phyloP scores from a whole-genome alignment of 176 grass and related monocot genomes.

The Musa itinerans region DNA sequence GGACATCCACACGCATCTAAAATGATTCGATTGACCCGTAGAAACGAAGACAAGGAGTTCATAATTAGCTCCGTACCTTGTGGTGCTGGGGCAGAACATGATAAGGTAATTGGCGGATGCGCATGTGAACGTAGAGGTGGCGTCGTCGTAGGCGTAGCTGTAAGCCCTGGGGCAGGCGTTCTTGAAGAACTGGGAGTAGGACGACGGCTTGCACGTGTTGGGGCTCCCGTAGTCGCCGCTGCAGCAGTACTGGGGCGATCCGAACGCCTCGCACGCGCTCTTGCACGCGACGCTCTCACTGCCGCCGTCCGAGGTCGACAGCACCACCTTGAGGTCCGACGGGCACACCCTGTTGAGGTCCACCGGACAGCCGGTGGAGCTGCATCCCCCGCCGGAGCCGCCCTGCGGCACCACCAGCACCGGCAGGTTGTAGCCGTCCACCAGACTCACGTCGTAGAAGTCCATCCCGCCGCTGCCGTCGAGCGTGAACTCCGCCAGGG shows the following conservation, averaged over 20 bases:
- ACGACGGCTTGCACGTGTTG: constrained; percentile 64
- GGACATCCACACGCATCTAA: background rate
- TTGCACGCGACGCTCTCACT: constrained; percentile 58
- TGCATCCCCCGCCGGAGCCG: constrained; percentile 35
- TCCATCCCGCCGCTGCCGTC: constrained; percentile 63
- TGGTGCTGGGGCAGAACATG: constrained; percentile 82
- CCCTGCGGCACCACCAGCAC: constrained; percentile 64
- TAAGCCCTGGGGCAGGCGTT: constrained; percentile 75
- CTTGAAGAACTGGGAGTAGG: constrained; percentile 95
- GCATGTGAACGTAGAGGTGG: constrained; percentile 85
- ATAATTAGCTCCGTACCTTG: constrained; percentile 32
- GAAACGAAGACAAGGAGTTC: too few species aligned
- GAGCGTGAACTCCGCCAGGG: constrained; percentile 86
- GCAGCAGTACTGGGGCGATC: constrained; percentile 81
- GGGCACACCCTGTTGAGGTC: constrained; percentile 81
- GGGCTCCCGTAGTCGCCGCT: constrained; percentile 76
- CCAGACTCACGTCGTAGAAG: constrained; percentile 95
- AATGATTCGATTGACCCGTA: background rate
- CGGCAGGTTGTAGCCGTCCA: constrained; percentile 92
- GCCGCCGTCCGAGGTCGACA: background rate
- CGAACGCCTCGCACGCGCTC: constrained; percentile 92
- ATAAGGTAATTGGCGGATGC: constrained; percentile 63
- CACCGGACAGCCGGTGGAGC: constrained; percentile 64
- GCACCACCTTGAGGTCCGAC: constrained; percentile 39
- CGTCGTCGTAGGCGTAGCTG: constrained; percentile 96